Evolutionary conservation across 176 grass and related monocot genomes (phyloP), one percentile per base, ranked within the genome.

Genomic region (Chloris gayana): DNA sequence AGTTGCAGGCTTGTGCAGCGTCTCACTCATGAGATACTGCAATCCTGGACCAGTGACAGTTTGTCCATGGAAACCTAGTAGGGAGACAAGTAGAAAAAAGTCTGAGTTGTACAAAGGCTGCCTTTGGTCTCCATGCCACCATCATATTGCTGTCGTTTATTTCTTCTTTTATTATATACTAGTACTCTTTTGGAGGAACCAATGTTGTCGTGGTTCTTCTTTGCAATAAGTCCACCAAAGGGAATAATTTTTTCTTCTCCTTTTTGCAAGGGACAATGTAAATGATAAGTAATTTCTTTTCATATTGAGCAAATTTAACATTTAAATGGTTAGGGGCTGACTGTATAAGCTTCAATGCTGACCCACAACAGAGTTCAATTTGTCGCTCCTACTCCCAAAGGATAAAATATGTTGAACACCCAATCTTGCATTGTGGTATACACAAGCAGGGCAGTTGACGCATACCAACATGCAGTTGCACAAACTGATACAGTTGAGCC

Each of bases 391-490:
- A 9, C 47, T 69, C 67, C 29, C 37, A 22, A 65, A 26, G 24
- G 26, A 51, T 37, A 30, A 30, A 32, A 25, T 22, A 77, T 7
- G 15, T 22, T 49, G 31, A 78, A 56, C 25, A 3, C n/a, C 49
- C 79, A 83, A 14, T 64, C 81, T 86, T 75, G 80, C 81, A 91
- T 66, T 84, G 74, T 71, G 70, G 76, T 60, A 33, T 69, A 87
- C 76, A 84, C 67, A 87, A 87, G 9, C 39, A 38, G 56, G 3
- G 8, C 51, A 54, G 50, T 7, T 9, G 75, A 65, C 37, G 69
- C 73, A 33, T 33, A 49, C 22, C 24, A 85, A 62, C 30, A 77
- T 76, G 66, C 47, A 9, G 78, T 72, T 85, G 64, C 72, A 42
- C 29, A 82, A 77, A 64, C 68, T 8, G 51, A 69, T 75, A 73